phyloP scores from a whole-genome alignment of 805 yeast species.

The Nakazawaea pomicola region DNA sequence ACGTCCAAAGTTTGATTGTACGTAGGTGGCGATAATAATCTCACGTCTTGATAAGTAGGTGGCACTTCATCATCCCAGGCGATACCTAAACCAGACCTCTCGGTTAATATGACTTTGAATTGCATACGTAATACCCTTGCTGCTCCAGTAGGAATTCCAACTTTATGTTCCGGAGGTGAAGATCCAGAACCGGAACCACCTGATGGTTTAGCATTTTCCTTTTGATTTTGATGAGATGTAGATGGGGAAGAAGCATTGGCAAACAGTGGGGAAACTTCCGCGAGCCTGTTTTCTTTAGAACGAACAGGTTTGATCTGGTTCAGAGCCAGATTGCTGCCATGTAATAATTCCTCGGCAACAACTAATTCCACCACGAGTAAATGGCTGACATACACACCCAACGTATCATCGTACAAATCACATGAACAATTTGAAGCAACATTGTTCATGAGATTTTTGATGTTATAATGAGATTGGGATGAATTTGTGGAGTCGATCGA shows the following conservation, averaged over 20 bases:
- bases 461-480: conserved; percentile 25
- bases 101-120: conserved; percentile 77
- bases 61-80: conserved; percentile 99
- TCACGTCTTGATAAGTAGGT: conserved; percentile 85
- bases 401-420: conserved; percentile 75
- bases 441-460: conserved; percentile 17
- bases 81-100: conserved; percentile 90
- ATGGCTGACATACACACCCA: conserved; percentile 76
- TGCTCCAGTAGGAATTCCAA: conserved; percentile 86
- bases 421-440: conserved; percentile 54
- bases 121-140: conserved; percentile 95
- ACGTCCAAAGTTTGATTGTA: conserved; percentile 39
- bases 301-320: conserved; percentile 12
- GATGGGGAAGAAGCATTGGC: conserved; percentile 25
- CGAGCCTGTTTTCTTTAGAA: conserved; percentile 31
- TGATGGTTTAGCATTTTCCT: too few relatives aligned
- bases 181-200: conserved; percentile 20
- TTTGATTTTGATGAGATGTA: conserved; percentile 12
- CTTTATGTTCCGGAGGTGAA: conserved; percentile 22
- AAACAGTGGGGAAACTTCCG: conserved; percentile 38
- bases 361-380: conserved; percentile 78
- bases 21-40: conserved; percentile 81
- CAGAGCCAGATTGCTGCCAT: conserved; percentile 15
- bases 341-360: conserved; percentile 85
- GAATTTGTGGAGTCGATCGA: conserved; percentile 28